Percentiles rank a stretch among this genome's conserved stretches.
phyloP scores from a whole-genome alignment of 1,284 basidiomycete species.

The Phellopilus nigrolimitatus region DNA sequence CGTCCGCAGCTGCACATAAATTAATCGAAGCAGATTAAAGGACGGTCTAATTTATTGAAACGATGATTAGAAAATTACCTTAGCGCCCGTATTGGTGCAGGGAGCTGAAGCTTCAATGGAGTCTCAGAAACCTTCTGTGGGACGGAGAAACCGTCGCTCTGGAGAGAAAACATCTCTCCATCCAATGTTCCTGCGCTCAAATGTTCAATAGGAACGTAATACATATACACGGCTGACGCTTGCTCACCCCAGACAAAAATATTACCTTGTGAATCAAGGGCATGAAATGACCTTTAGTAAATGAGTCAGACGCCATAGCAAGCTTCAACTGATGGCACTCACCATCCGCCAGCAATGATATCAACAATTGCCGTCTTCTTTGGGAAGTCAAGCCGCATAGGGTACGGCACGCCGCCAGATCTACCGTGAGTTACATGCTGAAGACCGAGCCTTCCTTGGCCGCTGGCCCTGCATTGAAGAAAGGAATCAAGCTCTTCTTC shows the following conservation, averaged over 20 bases:
- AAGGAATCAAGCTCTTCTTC: conserved; percentile 1
- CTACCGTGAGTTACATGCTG: conserved; percentile 33
- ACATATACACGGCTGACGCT: background rate
- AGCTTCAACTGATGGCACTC: conserved; percentile 25
- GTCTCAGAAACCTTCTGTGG: conserved; percentile 42
- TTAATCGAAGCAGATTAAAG: background rate
- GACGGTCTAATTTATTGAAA: background rate
- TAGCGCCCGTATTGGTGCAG: conserved; percentile 51
- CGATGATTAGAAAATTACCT: conserved; percentile 42
- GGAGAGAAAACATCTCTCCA: conserved; percentile 39
- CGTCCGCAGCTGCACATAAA: conserved; percentile 57
- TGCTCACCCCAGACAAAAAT: conserved; percentile 80
- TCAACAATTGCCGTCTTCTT: conserved; percentile 59
- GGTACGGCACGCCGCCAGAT: conserved; percentile 50
- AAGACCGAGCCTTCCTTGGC: conserved; percentile 58
- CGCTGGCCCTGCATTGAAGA: conserved; percentile 48
- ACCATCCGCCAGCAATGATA: conserved; percentile 80
- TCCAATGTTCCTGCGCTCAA: conserved; percentile 53
- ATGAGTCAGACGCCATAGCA: conserved; percentile 13
- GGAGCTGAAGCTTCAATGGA: conserved; percentile 56
- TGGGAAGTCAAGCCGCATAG: conserved; percentile 53
- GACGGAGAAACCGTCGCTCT: conserved; percentile 53
- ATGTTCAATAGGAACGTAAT: conserved; percentile 15
- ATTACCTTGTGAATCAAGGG: conserved; percentile 66
- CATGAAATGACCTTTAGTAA: conserved; percentile 67